Evolutionary conservation across 371 early-diverging fungal species (phyloP).

Genomic region (Dinochytrium kinnereticum): DNA sequence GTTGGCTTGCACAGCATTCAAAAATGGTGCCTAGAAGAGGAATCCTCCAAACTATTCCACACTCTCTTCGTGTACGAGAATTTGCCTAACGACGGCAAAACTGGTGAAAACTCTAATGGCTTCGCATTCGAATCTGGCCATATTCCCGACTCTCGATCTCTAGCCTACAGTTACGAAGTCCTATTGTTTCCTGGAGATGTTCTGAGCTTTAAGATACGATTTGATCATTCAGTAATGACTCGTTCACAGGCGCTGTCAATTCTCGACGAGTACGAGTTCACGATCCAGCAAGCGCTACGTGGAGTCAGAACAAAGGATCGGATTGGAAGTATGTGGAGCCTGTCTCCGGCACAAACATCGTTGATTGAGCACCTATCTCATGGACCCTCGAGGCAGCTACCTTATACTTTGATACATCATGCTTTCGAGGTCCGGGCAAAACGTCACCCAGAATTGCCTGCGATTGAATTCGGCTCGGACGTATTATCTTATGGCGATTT

Average conservation of each 20-base stretch:
- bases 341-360: constrained; percentile 8
- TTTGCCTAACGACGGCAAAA: constrained; percentile 2
- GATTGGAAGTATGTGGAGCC: neutral
- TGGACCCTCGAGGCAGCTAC: neutral
- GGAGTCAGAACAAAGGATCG: neutral
- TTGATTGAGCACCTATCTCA: neutral
- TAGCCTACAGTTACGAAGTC: constrained; percentile 2
- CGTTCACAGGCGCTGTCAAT: neutral
- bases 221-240: constrained; percentile 1
- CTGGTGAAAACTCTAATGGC: constrained; percentile 3
- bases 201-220: neutral
- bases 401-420: neutral
- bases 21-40: neutral
- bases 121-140: neutral
- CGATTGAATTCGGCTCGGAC: constrained; percentile 3
- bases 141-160: neutral
- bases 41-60: constrained; percentile 2
- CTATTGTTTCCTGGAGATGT: neutral
- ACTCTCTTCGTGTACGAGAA: constrained; percentile 23
- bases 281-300: neutral
- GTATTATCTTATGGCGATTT: constrained; percentile 25
- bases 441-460: neutral
- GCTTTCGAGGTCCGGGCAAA: constrained; percentile 6
- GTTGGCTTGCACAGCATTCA: constrained; percentile 14
- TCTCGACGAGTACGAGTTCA: constrained; percentile 5